A percentile compares a stretch with the other conserved stretches of the same genome.
Evolutionary conservation across 2,329 filamentous ascomycete species (phyloP).

Genomic region (Trichoderma sp.): DNA sequence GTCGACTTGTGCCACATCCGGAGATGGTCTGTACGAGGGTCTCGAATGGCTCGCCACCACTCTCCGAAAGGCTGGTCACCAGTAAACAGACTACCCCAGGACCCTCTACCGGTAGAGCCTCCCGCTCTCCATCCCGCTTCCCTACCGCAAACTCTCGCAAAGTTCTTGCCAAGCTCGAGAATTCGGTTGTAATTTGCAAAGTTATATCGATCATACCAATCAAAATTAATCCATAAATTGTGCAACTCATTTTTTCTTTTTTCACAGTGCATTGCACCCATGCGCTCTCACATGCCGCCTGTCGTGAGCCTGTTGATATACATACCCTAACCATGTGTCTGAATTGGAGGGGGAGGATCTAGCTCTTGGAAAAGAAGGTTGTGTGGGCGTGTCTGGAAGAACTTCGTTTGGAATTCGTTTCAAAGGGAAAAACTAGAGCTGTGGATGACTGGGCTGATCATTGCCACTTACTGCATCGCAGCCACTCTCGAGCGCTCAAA

Average conservation of each 20-base stretch:
- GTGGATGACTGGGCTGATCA: slow-evolving; percentile 4
- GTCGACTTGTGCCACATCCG: slow-evolving; percentile 97
- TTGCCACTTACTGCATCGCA: background rate
- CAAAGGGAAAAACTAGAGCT: background rate
- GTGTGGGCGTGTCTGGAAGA: slow-evolving; percentile 20
- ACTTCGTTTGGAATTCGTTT: slow-evolving; percentile 26
- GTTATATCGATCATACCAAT: slow-evolving; percentile 53
- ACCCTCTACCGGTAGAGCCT: slow-evolving; percentile 31
- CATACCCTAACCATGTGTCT: slow-evolving; percentile 6
- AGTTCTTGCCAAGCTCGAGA: slow-evolving; percentile 44
- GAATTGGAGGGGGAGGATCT: background rate
- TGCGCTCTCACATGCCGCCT: slow-evolving; percentile 25
- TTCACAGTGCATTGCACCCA: slow-evolving; percentile 20
- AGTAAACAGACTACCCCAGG: slow-evolving; percentile 48
- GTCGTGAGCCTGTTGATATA: slow-evolving; percentile 30
- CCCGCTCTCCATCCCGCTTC: slow-evolving; percentile 34
- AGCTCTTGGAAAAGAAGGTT: slow-evolving; percentile 6
- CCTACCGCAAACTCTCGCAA: slow-evolving; percentile 42
- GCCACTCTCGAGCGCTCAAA: slow-evolving; percentile 2
- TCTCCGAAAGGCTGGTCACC: slow-evolving; percentile 70
- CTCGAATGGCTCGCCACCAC: slow-evolving; percentile 88
- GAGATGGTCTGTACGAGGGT: slow-evolving; percentile 99
- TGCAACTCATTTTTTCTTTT: slow-evolving; percentile 28
- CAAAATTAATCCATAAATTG: slow-evolving; percentile 48
- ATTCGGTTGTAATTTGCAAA: slow-evolving; percentile 59